Percentiles rank a stretch among this genome's conserved stretches.
Evolutionary conservation across 2,329 filamentous ascomycete species (phyloP).

Genomic region (Penicillium sp.): DNA sequence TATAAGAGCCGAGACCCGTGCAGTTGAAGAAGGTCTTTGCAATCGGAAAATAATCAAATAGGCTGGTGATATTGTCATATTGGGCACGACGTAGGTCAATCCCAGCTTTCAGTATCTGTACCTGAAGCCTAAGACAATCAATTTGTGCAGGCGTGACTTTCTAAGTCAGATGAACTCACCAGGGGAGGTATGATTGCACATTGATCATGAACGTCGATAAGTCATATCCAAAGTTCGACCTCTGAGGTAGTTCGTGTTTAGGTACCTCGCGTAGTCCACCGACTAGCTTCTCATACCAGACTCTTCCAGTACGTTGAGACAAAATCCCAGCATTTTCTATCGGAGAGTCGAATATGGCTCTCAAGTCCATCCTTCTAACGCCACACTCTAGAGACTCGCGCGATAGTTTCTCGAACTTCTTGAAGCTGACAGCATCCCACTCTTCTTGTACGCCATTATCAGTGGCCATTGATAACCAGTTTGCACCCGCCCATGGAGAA

Average conservation of each 20-base stretch:
- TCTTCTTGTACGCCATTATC: background rate
- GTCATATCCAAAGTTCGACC: conserved; percentile 4
- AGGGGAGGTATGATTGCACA: background rate
- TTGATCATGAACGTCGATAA: conserved; percentile 8
- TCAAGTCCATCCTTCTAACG: background rate
- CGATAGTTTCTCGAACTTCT: background rate
- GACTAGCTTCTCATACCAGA: conserved; percentile 3
- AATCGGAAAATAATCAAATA: background rate
- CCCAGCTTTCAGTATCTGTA: background rate
- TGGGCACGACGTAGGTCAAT: background rate
- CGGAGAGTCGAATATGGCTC: background rate
- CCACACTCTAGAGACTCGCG: background rate
- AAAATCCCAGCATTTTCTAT: background rate
- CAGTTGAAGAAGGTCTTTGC: conserved; percentile 1
- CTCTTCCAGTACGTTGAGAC: background rate
- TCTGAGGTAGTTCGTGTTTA: background rate
- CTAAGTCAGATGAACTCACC: background rate
- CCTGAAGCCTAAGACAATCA: background rate
- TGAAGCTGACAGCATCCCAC: background rate
- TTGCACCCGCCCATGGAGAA: conserved; percentile 7
- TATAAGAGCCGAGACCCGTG: background rate
- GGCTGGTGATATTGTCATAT: background rate
- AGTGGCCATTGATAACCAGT: background rate
- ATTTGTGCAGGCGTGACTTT: background rate
- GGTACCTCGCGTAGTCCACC: conserved; percentile 1